Evolutionary conservation across 495 filamentous ascomycete species (phyloP), one percentile per base, ranked within the genome.

Genomic region (Aspergillus kassunensis): DNA sequence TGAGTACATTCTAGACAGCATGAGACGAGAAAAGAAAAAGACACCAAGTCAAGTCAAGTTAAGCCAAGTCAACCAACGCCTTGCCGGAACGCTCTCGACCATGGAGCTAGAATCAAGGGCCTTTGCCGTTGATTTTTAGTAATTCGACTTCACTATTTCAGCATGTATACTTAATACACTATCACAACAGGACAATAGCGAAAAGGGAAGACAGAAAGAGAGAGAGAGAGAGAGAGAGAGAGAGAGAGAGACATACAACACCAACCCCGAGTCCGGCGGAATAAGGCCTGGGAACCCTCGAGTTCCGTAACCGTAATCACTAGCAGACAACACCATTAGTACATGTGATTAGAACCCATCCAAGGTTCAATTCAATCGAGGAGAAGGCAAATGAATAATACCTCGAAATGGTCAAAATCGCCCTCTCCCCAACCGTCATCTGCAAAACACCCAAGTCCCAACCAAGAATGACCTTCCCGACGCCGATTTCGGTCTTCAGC

Each of bases 61-160:
- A n/a, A n/a, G n/a, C n/a, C n/a, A n/a, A n/a, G n/a, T n/a, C n/a
- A n/a, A n/a, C n/a, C n/a, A n/a, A n/a, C n/a, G n/a, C n/a, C n/a
- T n/a, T n/a, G n/a, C n/a, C n/a, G n/a, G n/a, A n/a, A n/a, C n/a
- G n/a, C n/a, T n/a, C n/a, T n/a, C n/a, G n/a, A n/a, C n/a, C n/a
- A n/a, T n/a, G n/a, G n/a, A n/a, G 15, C 1, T n/a, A 20, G 27
- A 2, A 7, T 42, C 39, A 42, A 1, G 11, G 3, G 23, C 18
- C 19, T 13, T 29, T 37, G 0, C 16, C 18, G 20, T n/a, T 49
- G 10, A 49, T 49, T 15, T 29, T 39, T 34, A 39, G 37, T 7
- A 49, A 16, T 18, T 49, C 45, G 21, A 49, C 45, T 11, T 49
- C 45, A 8, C 45, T 49, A 44, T n/a, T n/a, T n/a, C n/a, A n/a